phyloP scores from a whole-genome alignment of 352 stramenopile species.

The Pythium angustatum region DNA sequence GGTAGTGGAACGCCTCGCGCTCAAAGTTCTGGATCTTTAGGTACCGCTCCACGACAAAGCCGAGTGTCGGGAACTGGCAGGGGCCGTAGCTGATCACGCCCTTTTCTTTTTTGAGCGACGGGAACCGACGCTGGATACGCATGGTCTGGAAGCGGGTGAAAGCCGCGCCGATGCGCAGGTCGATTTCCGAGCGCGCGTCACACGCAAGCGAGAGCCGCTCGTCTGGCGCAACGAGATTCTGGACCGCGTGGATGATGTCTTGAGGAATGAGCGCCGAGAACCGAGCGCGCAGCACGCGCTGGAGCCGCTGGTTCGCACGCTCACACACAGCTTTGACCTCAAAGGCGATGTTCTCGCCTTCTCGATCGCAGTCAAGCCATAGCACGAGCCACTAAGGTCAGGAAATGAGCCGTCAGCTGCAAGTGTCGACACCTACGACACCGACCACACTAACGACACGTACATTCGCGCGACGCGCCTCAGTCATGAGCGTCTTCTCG shows the following conservation, averaged over 20 bases:
- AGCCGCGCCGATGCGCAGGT: conserved; percentile 92
- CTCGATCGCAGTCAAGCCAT: conserved; percentile 99
- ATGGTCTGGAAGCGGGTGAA: conserved; percentile 97
- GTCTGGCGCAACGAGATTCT: conserved; percentile 78
- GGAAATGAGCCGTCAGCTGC: no score
- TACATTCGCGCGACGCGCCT: conserved; percentile 78
- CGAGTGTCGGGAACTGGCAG: conserved; percentile 99
- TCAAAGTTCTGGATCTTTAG: conserved; percentile 97
- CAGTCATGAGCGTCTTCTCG: conserved; percentile 88
- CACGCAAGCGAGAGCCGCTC: conserved; percentile 83
- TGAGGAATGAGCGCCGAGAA: conserved; percentile 94
- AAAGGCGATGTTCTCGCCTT: conserved; percentile 99
- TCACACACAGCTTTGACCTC: conserved; percentile 93
- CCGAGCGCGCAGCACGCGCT: conserved; percentile 87
- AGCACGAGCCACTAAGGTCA: conserved; percentile 93
- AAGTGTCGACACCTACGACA: no score
- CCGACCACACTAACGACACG: no score
- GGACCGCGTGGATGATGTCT: conserved; percentile 89
- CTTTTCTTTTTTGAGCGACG: conserved; percentile 66
- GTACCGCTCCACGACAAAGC: conserved; percentile 94
- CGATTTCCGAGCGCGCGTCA: conserved; percentile 94
- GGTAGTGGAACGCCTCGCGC: conserved; percentile 94
- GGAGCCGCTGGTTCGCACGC: conserved; percentile 50
- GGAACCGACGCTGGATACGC: conserved; percentile 86
- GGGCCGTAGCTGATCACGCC: conserved; percentile 98